Evolutionary conservation across 2,329 filamentous ascomycete species (phyloP).

Genomic region (Pseudogymnoascus sp.): DNA sequence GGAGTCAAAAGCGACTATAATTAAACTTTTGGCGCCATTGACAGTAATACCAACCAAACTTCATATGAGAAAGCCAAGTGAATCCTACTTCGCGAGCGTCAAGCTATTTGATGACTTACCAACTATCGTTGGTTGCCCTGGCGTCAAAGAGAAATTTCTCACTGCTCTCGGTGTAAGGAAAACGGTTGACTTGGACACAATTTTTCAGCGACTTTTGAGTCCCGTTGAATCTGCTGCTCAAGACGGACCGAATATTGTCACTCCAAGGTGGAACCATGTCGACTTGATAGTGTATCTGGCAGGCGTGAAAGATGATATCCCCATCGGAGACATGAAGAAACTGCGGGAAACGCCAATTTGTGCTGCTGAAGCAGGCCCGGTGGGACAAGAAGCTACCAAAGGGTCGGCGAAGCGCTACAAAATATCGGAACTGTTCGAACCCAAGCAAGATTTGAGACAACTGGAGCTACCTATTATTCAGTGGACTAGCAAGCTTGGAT

Average conservation of each 20-base stretch:
- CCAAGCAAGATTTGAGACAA: conserved; percentile 58
- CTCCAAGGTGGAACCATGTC: conserved; percentile 77
- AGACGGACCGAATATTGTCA: conserved; percentile 34
- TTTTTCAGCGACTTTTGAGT: conserved; percentile 77
- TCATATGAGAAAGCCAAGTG: conserved; percentile 76
- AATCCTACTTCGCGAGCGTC: conserved; percentile 89
- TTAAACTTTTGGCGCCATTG: conserved; percentile 54
- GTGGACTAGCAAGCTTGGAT: conserved; percentile 64
- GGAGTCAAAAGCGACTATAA: conserved; percentile 56
- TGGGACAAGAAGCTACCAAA: conserved; percentile 44
- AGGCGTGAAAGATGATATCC: conserved; percentile 84
- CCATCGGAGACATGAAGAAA: conserved; percentile 67
- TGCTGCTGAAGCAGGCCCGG: conserved; percentile 59
- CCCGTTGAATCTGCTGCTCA: conserved; percentile 41
- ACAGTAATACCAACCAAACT: conserved; percentile 82
- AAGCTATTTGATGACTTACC: conserved; percentile 92
- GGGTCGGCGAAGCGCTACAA: conserved; percentile 52
- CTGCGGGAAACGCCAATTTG: conserved; percentile 73
- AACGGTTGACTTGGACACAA: conserved; percentile 87
- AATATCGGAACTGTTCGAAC: conserved; percentile 74
- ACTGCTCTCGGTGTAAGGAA: conserved; percentile 80
- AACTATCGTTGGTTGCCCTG: conserved; percentile 63
- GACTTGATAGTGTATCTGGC: conserved; percentile 91
- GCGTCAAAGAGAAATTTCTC: conserved; percentile 86
- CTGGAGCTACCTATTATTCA: conserved; percentile 69